Evolutionary conservation across 139 green algal genomes (phyloP), one percentile per base, ranked within the genome.

Genomic region (Chlamydomonas sp.): DNA sequence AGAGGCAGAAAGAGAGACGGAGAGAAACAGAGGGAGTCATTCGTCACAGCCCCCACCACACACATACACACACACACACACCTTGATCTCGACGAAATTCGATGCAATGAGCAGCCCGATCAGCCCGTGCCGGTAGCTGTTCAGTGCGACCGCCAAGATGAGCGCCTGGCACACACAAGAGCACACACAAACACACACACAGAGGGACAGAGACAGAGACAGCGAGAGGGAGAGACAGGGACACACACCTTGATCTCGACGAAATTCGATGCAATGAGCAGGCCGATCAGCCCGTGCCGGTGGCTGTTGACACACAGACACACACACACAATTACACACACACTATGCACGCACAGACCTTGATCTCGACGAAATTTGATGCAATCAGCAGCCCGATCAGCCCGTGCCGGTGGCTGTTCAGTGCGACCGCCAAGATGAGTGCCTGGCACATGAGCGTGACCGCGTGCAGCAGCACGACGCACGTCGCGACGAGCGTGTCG

Each of bases 41-140:
- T n/a, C n/a, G n/a, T n/a, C n/a, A n/a, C n/a, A n/a, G n/a, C n/a
- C n/a, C n/a, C n/a, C n/a, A n/a, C n/a, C n/a, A n/a, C n/a, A n/a
- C n/a, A n/a, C n/a, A n/a, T n/a, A n/a, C n/a, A n/a, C n/a, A n/a
- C n/a, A n/a, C n/a, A n/a, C n/a, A n/a, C n/a, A n/a, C n/a, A n/a
- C 88, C 70, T 97, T 97, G 69, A 97, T 87, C 72, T 97, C 91
- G 28, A 87, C 83, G 74, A 97, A 97, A 79, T 96, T 96, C 68
- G 80, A 83, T 30, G 90, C 89, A 38, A 97, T 94, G 0, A 96
- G 77, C 31, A 97, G 80, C 28, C 84, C 90, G 33, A 97, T 70
- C 47, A 97, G 73, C 0, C 85, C 86, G 68, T 89, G 89, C 67
- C 79, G 83, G 62, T 80, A 82, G 48, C 68, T 84, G 78, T 92